Conservation (phyloP, 2,329 filamentous ascomycete genomes). For the Penicillium sp. region DNA sequence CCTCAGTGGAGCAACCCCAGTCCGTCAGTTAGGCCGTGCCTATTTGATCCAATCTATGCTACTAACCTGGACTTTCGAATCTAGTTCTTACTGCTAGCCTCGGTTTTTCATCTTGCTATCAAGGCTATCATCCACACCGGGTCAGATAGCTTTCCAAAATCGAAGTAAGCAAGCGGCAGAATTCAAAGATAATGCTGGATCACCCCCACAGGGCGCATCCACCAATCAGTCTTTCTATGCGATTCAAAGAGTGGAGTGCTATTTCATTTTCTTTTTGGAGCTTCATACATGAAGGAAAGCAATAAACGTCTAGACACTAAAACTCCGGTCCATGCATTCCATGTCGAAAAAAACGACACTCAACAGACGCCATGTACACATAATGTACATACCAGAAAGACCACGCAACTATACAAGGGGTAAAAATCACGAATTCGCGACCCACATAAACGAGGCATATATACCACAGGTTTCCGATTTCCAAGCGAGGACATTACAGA, state of each 20-base stretch:
- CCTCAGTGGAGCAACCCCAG: too few species aligned
- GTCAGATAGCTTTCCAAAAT: not conserved
- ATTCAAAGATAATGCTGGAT: not conserved
- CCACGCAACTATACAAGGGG: slow-evolving; percentile 24
- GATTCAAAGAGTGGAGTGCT: slow-evolving; percentile 18
- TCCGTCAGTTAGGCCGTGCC: too few species aligned
- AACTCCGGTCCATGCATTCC: slow-evolving; percentile 44
- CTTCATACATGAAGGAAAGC: slow-evolving; percentile 1
- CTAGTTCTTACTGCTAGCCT: not conserved
- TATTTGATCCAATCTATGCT: too few species aligned
- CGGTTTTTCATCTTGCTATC: too few species aligned
- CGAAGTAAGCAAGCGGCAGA: not conserved
- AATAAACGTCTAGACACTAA: slow-evolving; percentile 15
- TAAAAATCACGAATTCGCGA: slow-evolving; percentile 4
- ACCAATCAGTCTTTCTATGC: not conserved
- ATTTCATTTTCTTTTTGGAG: slow-evolving; percentile 12
- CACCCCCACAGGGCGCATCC: not conserved
- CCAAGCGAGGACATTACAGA: slow-evolving; percentile 15
- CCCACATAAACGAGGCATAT: slow-evolving; percentile 20
- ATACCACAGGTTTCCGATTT: slow-evolving; percentile 14
- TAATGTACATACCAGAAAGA: slow-evolving; percentile 35
- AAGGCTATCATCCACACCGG: too few species aligned
- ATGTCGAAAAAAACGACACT: slow-evolving; percentile 22
- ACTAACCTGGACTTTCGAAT: not conserved
- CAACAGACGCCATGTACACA: slow-evolving; percentile 32